Base-by-base conservation (phyloP, 2,329 filamentous ascomycete species). In the Zymoseptoria tritici region DNA sequence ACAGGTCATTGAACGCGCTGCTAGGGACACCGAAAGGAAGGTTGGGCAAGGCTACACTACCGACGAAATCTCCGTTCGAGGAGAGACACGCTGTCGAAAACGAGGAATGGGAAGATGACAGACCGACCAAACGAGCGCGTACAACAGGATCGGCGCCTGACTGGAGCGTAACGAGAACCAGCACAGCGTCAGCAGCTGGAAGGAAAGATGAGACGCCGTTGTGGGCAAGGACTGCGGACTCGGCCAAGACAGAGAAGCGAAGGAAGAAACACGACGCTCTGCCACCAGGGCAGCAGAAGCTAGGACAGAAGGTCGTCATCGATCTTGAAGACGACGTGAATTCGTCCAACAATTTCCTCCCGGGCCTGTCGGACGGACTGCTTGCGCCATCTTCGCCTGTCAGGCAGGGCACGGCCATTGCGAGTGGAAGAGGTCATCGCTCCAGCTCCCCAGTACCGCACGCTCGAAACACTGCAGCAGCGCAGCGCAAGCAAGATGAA, bases 41-140 rank as follows among this genome's bases (percentile, higher is more conserved):
- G 8, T 80, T 85, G 67, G 85, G 85, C 0, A 85, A 86, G 67
- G 81, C 86, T 2, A 64, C 78, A 2, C 69, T 86, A 3, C 80
- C 84, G 0, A 74, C 70, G 7, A 80, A 81, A 56, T 89, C 88
- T 0, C 88, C 88, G 0, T 90, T 84, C 62, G 87, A 91, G 64
- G 76, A 83, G 57, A 76, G 81, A 46, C 80, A 68, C 54, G 67
- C 52, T 42, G 42, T 63, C 2, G 69, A 78, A 59, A 71, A 68
- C 59, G 63, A 68, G 49, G 64, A 62, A 3, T 71, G 70, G 65
- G 68, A 68, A 6, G 67, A 68, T 13, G 74, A 72, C 29, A 67
- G 74, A 55, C 66, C 72, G 1, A 61, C 72, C 4, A 80, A 80
- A 61, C 70, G 77, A 56, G 72, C 72, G 54, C 77, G 74, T 61